These are phyloP conservation scores for Favolaschia claudopus DNA, from an alignment of 768 basidiomycete species.

Conservation along the genomic window DNA sequence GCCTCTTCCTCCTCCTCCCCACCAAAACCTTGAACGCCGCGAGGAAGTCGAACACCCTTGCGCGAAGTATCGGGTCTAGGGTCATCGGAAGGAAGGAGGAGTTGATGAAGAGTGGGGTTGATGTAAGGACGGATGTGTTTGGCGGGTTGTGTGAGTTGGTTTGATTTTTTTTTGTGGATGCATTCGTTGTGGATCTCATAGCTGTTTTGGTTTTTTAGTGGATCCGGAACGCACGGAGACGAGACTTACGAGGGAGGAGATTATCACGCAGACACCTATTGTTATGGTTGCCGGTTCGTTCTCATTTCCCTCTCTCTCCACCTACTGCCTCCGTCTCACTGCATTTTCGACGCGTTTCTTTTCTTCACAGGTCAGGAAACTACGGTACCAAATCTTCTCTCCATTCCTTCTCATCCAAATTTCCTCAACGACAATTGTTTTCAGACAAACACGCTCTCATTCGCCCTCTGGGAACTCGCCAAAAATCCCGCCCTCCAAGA, in stretches of 20 bases:
- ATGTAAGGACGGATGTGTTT: background rate
- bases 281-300: conserved; percentile 17
- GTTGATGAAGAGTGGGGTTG: background rate
- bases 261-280: conserved; percentile 10
- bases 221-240: too few relatives aligned
- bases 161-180: background rate
- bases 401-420: background rate
- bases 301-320: too few relatives aligned
- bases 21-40: conserved; percentile 5
- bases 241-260: conserved; percentile 14
- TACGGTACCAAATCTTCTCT: too few relatives aligned
- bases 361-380: conserved; percentile 24
- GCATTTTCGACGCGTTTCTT: too few relatives aligned
- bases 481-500: conserved; percentile 12
- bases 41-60: background rate
- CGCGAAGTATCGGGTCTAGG: background rate
- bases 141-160: background rate
- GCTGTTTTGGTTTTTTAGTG: too few relatives aligned
- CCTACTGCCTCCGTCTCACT: too few relatives aligned
- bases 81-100: conserved; percentile 1
- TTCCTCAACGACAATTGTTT: background rate
- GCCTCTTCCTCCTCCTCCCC: conserved; percentile 1
- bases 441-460: conserved; percentile 16
- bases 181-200: too few relatives aligned
- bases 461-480: conserved; percentile 12